Conservation (phyloP, 2,329 filamentous ascomycete species). For the Colletotrichum echinochloae region DNA sequence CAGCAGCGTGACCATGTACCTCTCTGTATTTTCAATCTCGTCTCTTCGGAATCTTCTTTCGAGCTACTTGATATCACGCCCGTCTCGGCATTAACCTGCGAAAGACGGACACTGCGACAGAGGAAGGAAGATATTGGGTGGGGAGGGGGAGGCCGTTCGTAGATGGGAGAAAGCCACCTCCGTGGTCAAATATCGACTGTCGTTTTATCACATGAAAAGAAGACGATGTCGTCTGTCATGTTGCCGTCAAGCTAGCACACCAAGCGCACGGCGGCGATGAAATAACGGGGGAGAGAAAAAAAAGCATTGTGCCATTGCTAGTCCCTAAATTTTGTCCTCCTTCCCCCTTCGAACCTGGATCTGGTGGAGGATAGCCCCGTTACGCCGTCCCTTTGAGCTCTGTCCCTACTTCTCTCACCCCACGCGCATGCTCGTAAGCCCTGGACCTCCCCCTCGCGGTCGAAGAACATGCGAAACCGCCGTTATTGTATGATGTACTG, state of each 20-base stretch:
- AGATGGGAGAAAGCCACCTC: slow-evolving; percentile 7
- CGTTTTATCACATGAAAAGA: not conserved
- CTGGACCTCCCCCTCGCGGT: not conserved
- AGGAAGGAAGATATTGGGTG: too few species aligned
- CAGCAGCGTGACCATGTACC: slow-evolving; percentile 15
- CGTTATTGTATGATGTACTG: slow-evolving; percentile 28
- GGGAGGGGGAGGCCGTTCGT: not conserved
- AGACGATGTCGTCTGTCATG: not conserved
- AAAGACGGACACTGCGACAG: not conserved
- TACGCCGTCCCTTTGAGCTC: slow-evolving; percentile 14
- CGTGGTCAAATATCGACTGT: slow-evolving; percentile 16
- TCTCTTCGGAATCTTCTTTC: slow-evolving; percentile 9
- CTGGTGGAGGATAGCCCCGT: not conserved
- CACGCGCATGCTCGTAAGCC: slow-evolving; percentile 11
- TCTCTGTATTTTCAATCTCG: slow-evolving; percentile 10
- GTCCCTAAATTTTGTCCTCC: slow-evolving; percentile 4
- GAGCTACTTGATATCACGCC: slow-evolving; percentile 34
- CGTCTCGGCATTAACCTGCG: slow-evolving; percentile 6
- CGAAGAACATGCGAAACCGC: slow-evolving; percentile 5
- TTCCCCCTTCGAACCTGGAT: not conserved
- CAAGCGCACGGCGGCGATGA: not conserved
- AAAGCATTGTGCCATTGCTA: slow-evolving; percentile 5
- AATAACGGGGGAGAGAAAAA: slow-evolving; percentile 13
- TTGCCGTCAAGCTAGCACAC: not conserved
- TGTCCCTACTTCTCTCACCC: not conserved